Base-by-base conservation (phyloP, 2,329 filamentous ascomycete species). In the Hypocreales sp. region DNA sequence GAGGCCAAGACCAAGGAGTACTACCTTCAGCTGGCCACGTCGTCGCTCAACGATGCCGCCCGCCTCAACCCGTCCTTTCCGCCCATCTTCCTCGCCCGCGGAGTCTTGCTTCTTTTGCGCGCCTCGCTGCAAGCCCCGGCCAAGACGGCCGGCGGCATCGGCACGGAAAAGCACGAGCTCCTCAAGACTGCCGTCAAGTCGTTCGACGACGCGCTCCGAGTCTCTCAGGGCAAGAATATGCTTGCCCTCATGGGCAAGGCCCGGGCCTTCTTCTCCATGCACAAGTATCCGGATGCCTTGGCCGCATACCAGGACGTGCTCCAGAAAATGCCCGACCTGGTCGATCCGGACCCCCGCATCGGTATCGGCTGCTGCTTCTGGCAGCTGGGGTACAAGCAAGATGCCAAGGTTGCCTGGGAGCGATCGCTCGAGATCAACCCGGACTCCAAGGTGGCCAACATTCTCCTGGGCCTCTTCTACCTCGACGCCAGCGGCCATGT, bases 351-450 rank as follows among this genome's bases (percentile, higher is more conserved):
- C 51, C 92, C 90, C 39, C 72, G 92, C 40, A 87, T 98, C 40
- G 90, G 90, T 30, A 87, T 98, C 44, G 90, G 90, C 24, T 90
- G 83, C 53, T 98, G 90, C 59, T 78, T 94, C 50, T 98, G 92
- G 90, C 82, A 93, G 51, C 64, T 98, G 16, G 86, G 86, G 8
- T 84, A 82, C 60, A 94, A 92, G 51, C 82, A 92, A 19, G 83
- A 93, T 42, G 90, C 92, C 7, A 87, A 81, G 46, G 60, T 64
- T 25, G 87, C 90, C 9, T 98, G 90, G 90, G 79, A 92, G 46
- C 68, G 90, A 36, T 74, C 79, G 9, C 56, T 94, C 16, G 81
- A 92, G 46, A 67, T 94, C 45, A 72, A 66, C 42, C 74, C 81
- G 0, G 69, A 84, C 15, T 92, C 84, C 14, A 94, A 92, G 55